A percentile compares a stretch with the other conserved stretches of the same genome.
These are phyloP conservation scores for Dianthus caryophyllus DNA, from an alignment of 148 eudicot genomes.

Conservation along the genomic window DNA sequence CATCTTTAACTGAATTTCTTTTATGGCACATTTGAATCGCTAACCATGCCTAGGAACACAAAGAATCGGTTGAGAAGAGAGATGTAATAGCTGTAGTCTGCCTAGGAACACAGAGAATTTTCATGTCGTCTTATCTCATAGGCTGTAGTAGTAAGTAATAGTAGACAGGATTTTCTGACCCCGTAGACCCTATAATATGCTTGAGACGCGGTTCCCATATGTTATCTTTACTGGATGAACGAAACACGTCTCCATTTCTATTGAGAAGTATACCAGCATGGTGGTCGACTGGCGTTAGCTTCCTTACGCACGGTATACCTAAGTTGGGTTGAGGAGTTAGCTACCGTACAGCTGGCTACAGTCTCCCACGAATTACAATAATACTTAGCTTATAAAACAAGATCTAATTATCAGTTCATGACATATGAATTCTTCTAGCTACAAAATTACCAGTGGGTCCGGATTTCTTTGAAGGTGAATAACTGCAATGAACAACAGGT, in stretches of 20 bases:
- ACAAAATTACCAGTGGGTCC: not conserved
- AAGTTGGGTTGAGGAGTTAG: not conserved
- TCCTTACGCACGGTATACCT: not conserved
- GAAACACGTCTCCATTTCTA: not conserved
- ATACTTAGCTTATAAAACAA: not conserved
- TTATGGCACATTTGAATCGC: no score
- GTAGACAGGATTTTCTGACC: not conserved
- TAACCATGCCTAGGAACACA: not conserved
- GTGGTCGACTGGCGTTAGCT: no score
- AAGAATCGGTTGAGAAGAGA: not conserved
- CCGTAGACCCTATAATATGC: not conserved
- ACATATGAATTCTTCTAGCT: not conserved
- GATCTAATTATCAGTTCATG: not conserved
- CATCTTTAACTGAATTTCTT: no score
- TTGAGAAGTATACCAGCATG: not conserved
- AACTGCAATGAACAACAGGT: not conserved
- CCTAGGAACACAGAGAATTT: not conserved
- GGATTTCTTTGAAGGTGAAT: not conserved
- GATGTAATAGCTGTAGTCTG: not conserved
- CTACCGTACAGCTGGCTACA: not conserved
- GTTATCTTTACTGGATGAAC: no score
- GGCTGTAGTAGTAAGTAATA: not conserved
- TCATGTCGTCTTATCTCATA: not conserved
- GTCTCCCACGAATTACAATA: not conserved
- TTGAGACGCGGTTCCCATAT: no score